Conservation (phyloP, 2,329 filamentous ascomycete species). For the Hymenoscyphus fructigenus region DNA sequence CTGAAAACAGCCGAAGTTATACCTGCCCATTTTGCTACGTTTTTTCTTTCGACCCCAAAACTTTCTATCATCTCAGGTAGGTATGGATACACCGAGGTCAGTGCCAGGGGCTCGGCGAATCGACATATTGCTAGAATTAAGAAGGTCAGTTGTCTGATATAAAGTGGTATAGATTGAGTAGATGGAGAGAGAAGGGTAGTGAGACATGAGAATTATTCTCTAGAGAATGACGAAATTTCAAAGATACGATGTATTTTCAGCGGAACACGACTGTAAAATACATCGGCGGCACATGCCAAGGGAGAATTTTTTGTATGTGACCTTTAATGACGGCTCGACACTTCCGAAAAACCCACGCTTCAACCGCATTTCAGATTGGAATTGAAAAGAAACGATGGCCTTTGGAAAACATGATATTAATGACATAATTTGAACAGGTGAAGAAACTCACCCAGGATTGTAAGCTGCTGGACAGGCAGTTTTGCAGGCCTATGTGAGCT, state of each 20-base stretch:
- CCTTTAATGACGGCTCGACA: background rate
- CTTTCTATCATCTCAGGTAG: conserved; percentile 79
- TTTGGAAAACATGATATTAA: background rate
- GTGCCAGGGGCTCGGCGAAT: conserved; percentile 72
- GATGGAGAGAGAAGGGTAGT: background rate
- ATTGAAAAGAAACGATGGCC: background rate
- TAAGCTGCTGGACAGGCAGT: conserved; percentile 73
- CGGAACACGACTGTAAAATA: background rate
- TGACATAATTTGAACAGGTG: background rate
- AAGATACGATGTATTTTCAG: background rate
- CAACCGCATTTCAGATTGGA: background rate
- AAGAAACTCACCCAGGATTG: conserved; percentile 68
- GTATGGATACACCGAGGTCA: conserved; percentile 51
- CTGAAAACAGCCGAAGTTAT: conserved; percentile 72
- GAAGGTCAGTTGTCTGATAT: background rate
- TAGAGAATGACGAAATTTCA: background rate
- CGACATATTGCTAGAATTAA: conserved; percentile 68
- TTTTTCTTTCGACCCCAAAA: conserved; percentile 68
- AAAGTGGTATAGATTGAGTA: background rate
- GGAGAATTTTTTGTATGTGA: background rate
- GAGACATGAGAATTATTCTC: background rate
- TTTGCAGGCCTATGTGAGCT: conserved; percentile 47
- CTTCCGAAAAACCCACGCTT: background rate
- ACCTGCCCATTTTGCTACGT: conserved; percentile 80
- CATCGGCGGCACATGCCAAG: background rate